Evolutionary conservation across 2,329 filamentous ascomycete species (phyloP).

Genomic region (Nigrospora osmanthi): DNA sequence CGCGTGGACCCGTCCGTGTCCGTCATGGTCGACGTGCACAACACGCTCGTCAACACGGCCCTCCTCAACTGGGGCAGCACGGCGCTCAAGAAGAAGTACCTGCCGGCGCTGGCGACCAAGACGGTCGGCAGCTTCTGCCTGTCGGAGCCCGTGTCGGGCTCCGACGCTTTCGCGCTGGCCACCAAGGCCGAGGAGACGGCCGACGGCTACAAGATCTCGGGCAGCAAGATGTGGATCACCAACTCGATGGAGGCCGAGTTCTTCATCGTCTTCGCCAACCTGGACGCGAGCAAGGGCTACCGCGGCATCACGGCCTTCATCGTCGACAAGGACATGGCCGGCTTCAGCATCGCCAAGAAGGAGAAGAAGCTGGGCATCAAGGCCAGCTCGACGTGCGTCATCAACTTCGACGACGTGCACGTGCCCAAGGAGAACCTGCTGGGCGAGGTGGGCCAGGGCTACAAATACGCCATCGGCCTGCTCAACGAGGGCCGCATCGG

Average conservation of each 20-base stretch:
- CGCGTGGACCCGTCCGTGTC: slow-evolving; percentile 90
- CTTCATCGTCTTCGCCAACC: slow-evolving; percentile 97
- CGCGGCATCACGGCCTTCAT: slow-evolving; percentile 96
- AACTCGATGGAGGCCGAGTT: slow-evolving; percentile 90
- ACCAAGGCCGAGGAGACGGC: slow-evolving; percentile 82
- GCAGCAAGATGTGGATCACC: slow-evolving; percentile 99
- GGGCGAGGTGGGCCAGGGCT: slow-evolving; percentile 82
- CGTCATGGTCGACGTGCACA: slow-evolving; percentile 95
- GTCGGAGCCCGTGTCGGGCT: slow-evolving; percentile 86
- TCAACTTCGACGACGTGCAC: slow-evolving; percentile 95
- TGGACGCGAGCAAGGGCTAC: slow-evolving; percentile 88
- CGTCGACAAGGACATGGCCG: slow-evolving; percentile 80
- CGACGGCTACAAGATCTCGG: slow-evolving; percentile 78
- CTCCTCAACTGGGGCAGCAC: slow-evolving; percentile 77
- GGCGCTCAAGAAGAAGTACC: slow-evolving; percentile 73
- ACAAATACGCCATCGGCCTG: slow-evolving; percentile 93
- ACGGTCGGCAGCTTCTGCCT: slow-evolving; percentile 91
- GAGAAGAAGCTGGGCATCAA: slow-evolving; percentile 99
- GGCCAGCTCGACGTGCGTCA: slow-evolving; percentile 90
- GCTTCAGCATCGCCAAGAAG: slow-evolving; percentile 96
- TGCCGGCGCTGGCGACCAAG: slow-evolving; percentile 83
- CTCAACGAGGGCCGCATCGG: slow-evolving; percentile 96
- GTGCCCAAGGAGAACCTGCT: slow-evolving; percentile 83
- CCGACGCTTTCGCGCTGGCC: slow-evolving; percentile 89
- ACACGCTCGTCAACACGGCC: slow-evolving; percentile 93